These are phyloP conservation scores for Diaporthe destruens DNA, from an alignment of 2,329 filamentous ascomycete species.

Conservation along the genomic window DNA sequence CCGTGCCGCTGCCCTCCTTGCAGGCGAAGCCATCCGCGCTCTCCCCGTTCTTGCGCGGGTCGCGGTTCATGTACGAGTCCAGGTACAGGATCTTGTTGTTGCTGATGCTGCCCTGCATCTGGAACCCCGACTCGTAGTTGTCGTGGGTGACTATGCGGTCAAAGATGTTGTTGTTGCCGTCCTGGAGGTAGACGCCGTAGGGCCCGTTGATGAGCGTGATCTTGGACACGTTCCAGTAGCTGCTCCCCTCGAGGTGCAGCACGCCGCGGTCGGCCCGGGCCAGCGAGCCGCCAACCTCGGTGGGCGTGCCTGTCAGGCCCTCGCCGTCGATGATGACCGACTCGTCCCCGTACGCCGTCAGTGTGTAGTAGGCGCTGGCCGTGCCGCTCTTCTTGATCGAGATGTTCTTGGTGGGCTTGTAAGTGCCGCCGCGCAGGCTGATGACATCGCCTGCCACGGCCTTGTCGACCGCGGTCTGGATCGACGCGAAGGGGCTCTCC, in stretches of 20 bases:
- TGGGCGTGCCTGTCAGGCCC: conserved; percentile 55
- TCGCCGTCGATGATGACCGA: conserved; percentile 62
- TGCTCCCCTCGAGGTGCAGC: conserved; percentile 58
- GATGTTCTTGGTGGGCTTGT: conserved; percentile 60
- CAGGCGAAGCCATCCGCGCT: conserved; percentile 63
- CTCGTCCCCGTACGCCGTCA: conserved; percentile 58
- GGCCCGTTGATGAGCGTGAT: conserved; percentile 55
- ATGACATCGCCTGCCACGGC: conserved; percentile 61
- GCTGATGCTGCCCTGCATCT: conserved; percentile 49
- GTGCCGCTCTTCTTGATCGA: conserved; percentile 60
- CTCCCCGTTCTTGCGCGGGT: conserved; percentile 65
- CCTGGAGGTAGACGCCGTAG: conserved; percentile 53
- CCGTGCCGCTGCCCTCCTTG: conserved; percentile 60
- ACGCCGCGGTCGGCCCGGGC: conserved; percentile 58
- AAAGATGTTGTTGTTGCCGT: conserved; percentile 54
- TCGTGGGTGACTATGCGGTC: conserved; percentile 53
- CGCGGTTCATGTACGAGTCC: conserved; percentile 59
- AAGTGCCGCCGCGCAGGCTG: conserved; percentile 58
- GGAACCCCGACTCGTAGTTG: conserved; percentile 56
- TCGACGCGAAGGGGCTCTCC: conserved; percentile 57
- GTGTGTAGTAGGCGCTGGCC: conserved; percentile 54
- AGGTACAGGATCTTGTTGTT: conserved; percentile 58
- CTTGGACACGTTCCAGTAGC: conserved; percentile 61
- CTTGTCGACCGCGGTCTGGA: conserved; percentile 60
- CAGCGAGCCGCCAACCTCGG: conserved; percentile 54